Conservation (phyloP, 495 filamentous ascomycete genomes). For the Penicillium subrubescens region DNA sequence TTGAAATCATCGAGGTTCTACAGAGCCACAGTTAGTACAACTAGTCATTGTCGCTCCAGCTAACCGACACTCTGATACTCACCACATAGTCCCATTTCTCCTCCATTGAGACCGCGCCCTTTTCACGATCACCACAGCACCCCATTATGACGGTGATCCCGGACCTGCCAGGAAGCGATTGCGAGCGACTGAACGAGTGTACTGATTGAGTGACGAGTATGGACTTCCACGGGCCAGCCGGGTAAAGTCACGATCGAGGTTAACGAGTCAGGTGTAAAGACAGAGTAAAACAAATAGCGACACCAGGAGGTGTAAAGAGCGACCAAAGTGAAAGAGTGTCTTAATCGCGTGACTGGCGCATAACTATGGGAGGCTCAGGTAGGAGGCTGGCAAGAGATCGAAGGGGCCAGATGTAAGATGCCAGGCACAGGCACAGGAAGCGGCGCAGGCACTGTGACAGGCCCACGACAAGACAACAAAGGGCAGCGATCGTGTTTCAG, state of each 20-base stretch:
- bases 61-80: constrained; percentile 33
- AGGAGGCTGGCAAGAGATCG: constrained; percentile 3
- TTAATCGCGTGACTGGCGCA: constrained; percentile 30
- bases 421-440: constrained; percentile 1
- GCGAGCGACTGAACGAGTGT: constrained; percentile 10
- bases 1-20: constrained; percentile 92
- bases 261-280: constrained; percentile 1
- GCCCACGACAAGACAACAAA: constrained; percentile 8
- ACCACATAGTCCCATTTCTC: constrained; percentile 97
- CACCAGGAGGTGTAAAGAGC: constrained; percentile 12
- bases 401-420: constrained; percentile 1
- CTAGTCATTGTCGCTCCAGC: background rate
- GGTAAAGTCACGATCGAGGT: constrained; percentile 34
- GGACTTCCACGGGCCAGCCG: constrained; percentile 50
- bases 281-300: constrained; percentile 12
- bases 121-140: constrained; percentile 71
- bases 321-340: constrained; percentile 7
- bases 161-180: constrained; percentile 38
- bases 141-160: constrained; percentile 58
- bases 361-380: constrained; percentile 20
- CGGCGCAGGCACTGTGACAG: background rate
- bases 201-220: constrained; percentile 8
- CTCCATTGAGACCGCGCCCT: constrained; percentile 68
- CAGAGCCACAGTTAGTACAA: constrained; percentile 14
- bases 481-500: constrained; percentile 19